Conservation (phyloP, 495 filamentous ascomycete species). For the Penicillium soppii region DNA sequence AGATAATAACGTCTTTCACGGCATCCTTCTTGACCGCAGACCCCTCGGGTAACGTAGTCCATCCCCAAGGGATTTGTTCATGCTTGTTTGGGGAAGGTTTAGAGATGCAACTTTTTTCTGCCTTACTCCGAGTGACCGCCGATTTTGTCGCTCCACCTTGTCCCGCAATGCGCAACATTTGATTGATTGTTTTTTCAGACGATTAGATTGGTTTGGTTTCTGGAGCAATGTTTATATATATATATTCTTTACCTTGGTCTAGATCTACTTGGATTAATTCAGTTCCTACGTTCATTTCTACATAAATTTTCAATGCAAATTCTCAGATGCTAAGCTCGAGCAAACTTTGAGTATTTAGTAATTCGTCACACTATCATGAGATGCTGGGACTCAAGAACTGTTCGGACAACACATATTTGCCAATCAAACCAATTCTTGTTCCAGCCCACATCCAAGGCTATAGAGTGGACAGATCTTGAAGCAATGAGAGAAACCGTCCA, state of each 20-base stretch:
- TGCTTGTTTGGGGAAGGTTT: conserved; percentile 24
- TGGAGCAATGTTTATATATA: background rate
- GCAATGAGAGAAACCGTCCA: conserved; percentile 25
- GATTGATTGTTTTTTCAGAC: background rate
- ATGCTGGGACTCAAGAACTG: conserved; percentile 41
- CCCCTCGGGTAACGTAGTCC: conserved; percentile 56
- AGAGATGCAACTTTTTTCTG: conserved; percentile 16
- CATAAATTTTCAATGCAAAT: background rate
- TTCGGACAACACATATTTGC: conserved; percentile 40
- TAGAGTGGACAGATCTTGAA: conserved; percentile 24
- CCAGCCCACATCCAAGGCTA: conserved; percentile 43
- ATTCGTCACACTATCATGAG: conserved; percentile 50
- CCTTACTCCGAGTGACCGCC: conserved; percentile 13
- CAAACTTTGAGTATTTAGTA: conserved; percentile 32
- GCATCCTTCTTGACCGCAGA: conserved; percentile 65
- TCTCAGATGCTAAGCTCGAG: background rate
- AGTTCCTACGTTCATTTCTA: background rate
- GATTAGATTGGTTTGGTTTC: background rate
- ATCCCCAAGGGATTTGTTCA: conserved; percentile 42
- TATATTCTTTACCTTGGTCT: background rate
- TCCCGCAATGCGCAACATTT: background rate
- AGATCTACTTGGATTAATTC: background rate
- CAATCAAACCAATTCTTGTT: conserved; percentile 42
- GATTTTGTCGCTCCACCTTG: conserved; percentile 9
- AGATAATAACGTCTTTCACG: conserved; percentile 58